These are phyloP conservation scores for Chlamydomonas schloesseri DNA, from an alignment of 139 green algal species.

Conservation along the genomic window DNA sequence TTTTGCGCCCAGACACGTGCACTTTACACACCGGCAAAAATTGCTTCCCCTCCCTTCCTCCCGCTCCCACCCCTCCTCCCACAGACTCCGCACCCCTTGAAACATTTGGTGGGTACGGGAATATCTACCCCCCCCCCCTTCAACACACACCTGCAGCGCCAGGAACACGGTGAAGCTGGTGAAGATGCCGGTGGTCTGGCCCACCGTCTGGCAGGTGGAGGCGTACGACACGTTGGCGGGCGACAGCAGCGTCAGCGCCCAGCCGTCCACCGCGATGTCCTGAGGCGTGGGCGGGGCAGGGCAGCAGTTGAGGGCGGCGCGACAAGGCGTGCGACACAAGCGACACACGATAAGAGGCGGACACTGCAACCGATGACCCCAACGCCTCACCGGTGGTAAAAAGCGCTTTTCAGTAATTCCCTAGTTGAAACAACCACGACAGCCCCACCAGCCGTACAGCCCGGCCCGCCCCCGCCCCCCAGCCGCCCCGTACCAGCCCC, in stretches of 20 bases:
- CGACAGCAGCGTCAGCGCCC: conserved; percentile 92
- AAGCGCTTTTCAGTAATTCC: too few relatives aligned
- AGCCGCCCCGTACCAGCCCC: too few relatives aligned
- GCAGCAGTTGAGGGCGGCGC: not conserved
- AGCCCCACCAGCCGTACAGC: not conserved
- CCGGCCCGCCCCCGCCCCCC: not conserved
- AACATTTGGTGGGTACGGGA: too few relatives aligned
- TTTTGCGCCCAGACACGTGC: too few relatives aligned
- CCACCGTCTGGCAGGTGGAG: conserved; percentile 94
- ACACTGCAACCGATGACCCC: too few relatives aligned
- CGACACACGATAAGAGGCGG: too few relatives aligned
- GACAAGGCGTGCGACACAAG: too few relatives aligned
- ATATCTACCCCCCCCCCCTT: too few relatives aligned
- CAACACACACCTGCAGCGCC: conserved; percentile 70
- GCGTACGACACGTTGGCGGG: conserved; percentile 85
- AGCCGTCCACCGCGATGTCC: conserved; percentile 96
- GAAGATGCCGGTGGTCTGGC: conserved; percentile 94
- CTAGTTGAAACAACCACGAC: too few relatives aligned
- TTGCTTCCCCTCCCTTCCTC: not conserved
- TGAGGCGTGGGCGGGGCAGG: conserved; percentile 50
- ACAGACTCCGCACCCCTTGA: too few relatives aligned
- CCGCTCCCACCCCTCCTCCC: not conserved
- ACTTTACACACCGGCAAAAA: too few relatives aligned
- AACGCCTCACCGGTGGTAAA: too few relatives aligned
- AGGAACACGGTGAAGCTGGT: conserved; percentile 95